These are phyloP conservation scores for Phoma sp. DNA, from an alignment of 2,329 filamentous ascomycete genomes.

Conservation along the genomic window DNA sequence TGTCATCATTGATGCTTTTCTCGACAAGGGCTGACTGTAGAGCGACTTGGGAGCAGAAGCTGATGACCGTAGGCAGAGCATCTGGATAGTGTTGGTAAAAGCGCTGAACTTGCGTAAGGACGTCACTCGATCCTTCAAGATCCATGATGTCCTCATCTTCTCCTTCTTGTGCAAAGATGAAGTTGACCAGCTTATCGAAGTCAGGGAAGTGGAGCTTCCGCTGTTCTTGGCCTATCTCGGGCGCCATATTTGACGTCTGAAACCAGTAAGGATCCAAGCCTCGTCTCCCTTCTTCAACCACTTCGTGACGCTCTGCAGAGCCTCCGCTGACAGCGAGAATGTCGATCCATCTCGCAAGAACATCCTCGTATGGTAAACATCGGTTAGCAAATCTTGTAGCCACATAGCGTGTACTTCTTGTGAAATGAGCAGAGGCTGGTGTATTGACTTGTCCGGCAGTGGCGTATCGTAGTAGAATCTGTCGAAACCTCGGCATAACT, in stretches of 20 bases:
- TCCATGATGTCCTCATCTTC: slow-evolving; percentile 46
- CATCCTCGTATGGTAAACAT: slow-evolving; percentile 79
- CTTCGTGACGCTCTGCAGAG: slow-evolving; percentile 74
- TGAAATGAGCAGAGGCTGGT: slow-evolving; percentile 49
- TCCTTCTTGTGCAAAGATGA: slow-evolving; percentile 52
- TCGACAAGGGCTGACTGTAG: slow-evolving; percentile 62
- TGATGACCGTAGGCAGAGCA: slow-evolving; percentile 72
- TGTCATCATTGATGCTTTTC: slow-evolving; percentile 54
- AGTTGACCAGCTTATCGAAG: slow-evolving; percentile 53
- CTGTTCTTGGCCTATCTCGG: slow-evolving; percentile 30
- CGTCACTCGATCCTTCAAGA: slow-evolving; percentile 33
- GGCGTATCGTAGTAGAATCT: slow-evolving; percentile 44
- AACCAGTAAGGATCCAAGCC: slow-evolving; percentile 84
- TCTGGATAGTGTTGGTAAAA: slow-evolving; percentile 48
- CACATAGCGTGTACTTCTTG: slow-evolving; percentile 74
- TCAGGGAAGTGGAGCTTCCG: slow-evolving; percentile 46
- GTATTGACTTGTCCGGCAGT: slow-evolving; percentile 21
- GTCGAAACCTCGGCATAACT: slow-evolving; percentile 49
- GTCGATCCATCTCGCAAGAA: slow-evolving; percentile 85
- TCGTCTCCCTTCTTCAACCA: slow-evolving; percentile 87
- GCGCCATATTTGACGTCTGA: slow-evolving; percentile 61
- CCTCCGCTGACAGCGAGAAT: slow-evolving; percentile 77
- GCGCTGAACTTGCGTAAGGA: slow-evolving; percentile 34
- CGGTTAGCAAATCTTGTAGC: slow-evolving; percentile 89
- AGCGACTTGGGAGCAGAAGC: slow-evolving; percentile 70